Base-by-base conservation (phyloP, 495 filamentous ascomycete species). In the Neurospora intermedia region DNA sequence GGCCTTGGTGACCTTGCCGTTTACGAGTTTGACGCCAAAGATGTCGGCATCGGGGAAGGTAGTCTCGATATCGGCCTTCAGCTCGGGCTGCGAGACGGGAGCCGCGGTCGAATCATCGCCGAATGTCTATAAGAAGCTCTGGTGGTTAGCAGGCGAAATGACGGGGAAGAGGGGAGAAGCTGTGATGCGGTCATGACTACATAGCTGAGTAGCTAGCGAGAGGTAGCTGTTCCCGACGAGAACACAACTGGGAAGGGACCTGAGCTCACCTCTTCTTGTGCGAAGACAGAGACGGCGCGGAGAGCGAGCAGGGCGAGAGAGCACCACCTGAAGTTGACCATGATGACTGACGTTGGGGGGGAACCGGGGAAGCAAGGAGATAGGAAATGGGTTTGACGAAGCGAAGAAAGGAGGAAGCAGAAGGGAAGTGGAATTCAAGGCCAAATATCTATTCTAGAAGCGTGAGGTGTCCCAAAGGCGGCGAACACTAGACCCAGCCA, bases 21-120 rank as follows among this genome's bases (percentile, higher is more conserved):
- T 99, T 84, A 98, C 88, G 71, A 98, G 89, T 87, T 97, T 97
- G 75, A 98, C 89, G 75, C 96, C 96, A 76, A 97, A 97, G 84
- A 97, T 91, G 84, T 96, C 93, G 79, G 92, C 89, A 42, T 92
- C 87, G 59, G 94, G 93, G 88, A 98, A 99, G 72, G 88, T 88
- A 69, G 94, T 90, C 73, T 87, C 85, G 76, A 96, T 87, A 23
- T 89, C 87, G 79, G 97, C 89, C 75, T 92, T 90, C 72, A 97
- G 85, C 74, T 88, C 86, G 73, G 87, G 84, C 20, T 72, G 46
- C 43, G 86, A 81, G 40, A 84, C 83, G 75, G 83, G 75, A 74
- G 83, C 83, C 31, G 81, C 81, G 70, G 87, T 83, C 73, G 77
- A 76, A 70, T 82, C 80, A 74, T 77, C 76, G 54, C 74, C 69